Evolutionary conservation across 2,329 filamentous ascomycete genomes (phyloP).

Genomic region (Phyllosticta citriasiana): DNA sequence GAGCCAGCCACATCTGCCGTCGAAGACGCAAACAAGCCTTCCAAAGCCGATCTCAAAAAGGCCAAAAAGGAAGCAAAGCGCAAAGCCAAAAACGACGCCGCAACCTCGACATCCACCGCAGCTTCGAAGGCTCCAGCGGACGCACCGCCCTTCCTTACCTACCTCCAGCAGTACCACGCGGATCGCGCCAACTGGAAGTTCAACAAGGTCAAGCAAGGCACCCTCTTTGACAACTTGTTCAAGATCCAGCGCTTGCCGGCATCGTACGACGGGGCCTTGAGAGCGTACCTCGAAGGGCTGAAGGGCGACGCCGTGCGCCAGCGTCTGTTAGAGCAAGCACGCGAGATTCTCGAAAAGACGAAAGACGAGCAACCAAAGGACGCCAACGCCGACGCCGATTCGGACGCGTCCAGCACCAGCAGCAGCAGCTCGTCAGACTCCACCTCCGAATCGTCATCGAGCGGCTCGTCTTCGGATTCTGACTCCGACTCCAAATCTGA

Average conservation of each 20-base stretch:
- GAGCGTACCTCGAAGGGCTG: conserved; percentile 68
- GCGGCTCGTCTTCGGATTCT: conserved; percentile 1
- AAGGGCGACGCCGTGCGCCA: conserved; percentile 61
- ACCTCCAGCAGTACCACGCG: conserved; percentile 66
- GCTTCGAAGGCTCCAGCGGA: conserved; percentile 24
- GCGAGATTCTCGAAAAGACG: conserved; percentile 44
- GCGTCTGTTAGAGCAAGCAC: conserved; percentile 56
- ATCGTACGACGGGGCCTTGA: conserved; percentile 57
- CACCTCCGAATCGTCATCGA: background rate
- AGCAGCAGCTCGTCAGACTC: background rate
- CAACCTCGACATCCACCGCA: conserved; percentile 11
- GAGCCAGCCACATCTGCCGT: background rate
- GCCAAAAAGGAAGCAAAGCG: conserved; percentile 16
- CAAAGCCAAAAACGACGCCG: conserved; percentile 10
- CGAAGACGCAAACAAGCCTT: conserved; percentile 13
- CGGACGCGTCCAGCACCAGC: background rate
- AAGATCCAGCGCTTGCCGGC: conserved; percentile 61
- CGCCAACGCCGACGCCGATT: background rate
- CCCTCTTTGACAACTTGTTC: conserved; percentile 74
- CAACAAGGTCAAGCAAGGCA: conserved; percentile 85
- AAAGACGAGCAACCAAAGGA: conserved; percentile 13
- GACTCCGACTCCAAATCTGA: background rate
- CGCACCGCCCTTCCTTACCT: conserved; percentile 58
- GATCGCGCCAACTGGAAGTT: conserved; percentile 77
- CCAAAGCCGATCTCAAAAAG: conserved; percentile 14